Percentiles rank a stretch among this genome's conserved stretches.
phyloP scores from a whole-genome alignment of 2,329 filamentous ascomycete genomes.

The Pezicula neosporulosa region DNA sequence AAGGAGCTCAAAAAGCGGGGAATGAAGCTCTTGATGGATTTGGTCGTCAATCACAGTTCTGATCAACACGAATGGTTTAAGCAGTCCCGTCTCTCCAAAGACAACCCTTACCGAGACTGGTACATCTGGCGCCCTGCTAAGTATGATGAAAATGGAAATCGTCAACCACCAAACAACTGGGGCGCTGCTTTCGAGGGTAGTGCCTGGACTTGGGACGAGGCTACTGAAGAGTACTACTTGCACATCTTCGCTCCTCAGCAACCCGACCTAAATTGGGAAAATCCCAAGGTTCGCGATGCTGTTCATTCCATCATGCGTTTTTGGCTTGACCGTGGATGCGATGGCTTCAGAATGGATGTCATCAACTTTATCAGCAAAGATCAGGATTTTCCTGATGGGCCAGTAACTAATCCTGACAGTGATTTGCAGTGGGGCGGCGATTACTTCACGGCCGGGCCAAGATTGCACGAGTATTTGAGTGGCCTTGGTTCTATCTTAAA shows the following conservation, averaged over 20 bases:
- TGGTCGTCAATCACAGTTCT: conserved; percentile 69
- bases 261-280: conserved; percentile 78
- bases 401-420: conserved; percentile 37
- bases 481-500: conserved; percentile 43
- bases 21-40: conserved; percentile 67
- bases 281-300: conserved; percentile 59
- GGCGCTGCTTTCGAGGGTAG: conserved; percentile 36
- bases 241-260: conserved; percentile 66
- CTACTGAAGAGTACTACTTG: conserved; percentile 50
- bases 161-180: conserved; percentile 43
- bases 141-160: conserved; percentile 30
- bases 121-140: conserved; percentile 56
- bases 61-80: conserved; percentile 52
- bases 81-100: conserved; percentile 43
- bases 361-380: conserved; percentile 66
- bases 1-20: conserved; percentile 52
- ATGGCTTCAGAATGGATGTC: conserved; percentile 61
- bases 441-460: conserved; percentile 54
- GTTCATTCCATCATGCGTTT: conserved; percentile 70
- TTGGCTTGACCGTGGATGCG: conserved; percentile 64
- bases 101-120: conserved; percentile 54
- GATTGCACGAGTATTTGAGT: conserved; percentile 48
- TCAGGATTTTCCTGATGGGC: conserved; percentile 50
- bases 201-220: conserved; percentile 52
- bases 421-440: conserved; percentile 46